Conservation (phyloP, 2,329 filamentous ascomycete genomes). For the Thielaviopsis ethacetica region DNA sequence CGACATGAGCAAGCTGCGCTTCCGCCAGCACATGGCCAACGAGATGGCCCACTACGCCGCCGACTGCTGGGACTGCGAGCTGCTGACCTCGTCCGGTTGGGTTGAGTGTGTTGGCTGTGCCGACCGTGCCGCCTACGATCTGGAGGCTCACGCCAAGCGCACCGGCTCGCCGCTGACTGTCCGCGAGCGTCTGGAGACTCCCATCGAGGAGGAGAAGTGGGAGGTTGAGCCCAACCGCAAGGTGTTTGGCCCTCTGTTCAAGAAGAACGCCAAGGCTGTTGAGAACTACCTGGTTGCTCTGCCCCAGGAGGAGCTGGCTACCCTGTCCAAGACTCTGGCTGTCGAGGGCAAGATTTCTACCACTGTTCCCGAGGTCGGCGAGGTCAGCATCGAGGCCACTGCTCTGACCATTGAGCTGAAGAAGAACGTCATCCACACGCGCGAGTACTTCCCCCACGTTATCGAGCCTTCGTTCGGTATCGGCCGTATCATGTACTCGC, state of each 20-base stretch:
- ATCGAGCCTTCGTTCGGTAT: slow-evolving; percentile 93
- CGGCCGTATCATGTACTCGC: slow-evolving; percentile 70
- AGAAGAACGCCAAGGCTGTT: slow-evolving; percentile 79
- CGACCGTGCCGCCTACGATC: slow-evolving; percentile 85
- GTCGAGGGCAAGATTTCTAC: slow-evolving; percentile 60
- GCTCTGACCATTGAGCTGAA: slow-evolving; percentile 71
- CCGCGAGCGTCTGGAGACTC: slow-evolving; percentile 63
- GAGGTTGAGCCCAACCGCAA: slow-evolving; percentile 81
- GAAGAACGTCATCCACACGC: slow-evolving; percentile 64
- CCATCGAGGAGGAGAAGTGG: slow-evolving; percentile 72
- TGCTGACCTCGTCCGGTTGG: slow-evolving; percentile 87
- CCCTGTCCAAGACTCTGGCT: slow-evolving; percentile 57
- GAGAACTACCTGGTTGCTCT: slow-evolving; percentile 63
- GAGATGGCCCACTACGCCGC: slow-evolving; percentile 77
- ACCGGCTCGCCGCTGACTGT: slow-evolving; percentile 78
- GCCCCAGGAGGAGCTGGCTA: slow-evolving; percentile 66
- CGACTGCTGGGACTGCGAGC: slow-evolving; percentile 96
- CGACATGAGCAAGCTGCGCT: slow-evolving; percentile 75
- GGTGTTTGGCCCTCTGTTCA: slow-evolving; percentile 88
- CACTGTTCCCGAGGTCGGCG: slow-evolving; percentile 48
- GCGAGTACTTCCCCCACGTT: slow-evolving; percentile 85
- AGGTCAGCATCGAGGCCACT: slow-evolving; percentile 62
- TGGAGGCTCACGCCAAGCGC: slow-evolving; percentile 83
- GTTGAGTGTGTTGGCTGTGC: slow-evolving; percentile 97
- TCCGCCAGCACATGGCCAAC: slow-evolving; percentile 85